Conservation (phyloP, 1,284 basidiomycete species). For the Vanrija pseudolonga region DNA sequence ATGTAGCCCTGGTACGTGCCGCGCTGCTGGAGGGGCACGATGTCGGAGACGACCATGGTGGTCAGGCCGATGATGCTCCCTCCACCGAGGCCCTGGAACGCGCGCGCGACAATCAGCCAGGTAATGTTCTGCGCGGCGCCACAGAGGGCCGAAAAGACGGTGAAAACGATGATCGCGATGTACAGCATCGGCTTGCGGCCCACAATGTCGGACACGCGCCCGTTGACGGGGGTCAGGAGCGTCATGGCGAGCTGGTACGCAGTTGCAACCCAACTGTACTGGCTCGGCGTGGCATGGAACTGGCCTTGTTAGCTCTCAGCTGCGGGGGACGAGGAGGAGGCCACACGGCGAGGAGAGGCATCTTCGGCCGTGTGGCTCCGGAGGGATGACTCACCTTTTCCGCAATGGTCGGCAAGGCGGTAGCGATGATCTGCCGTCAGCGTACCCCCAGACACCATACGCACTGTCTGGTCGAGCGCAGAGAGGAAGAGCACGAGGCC, state of each 20-base stretch:
- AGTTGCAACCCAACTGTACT: slow-evolving; percentile 38
- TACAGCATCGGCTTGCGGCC: slow-evolving; percentile 45
- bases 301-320: slow-evolving; percentile 1
- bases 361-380: too few species aligned
- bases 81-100: slow-evolving; percentile 43
- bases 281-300: slow-evolving; percentile 30
- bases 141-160: slow-evolving; percentile 38
- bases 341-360: too few species aligned
- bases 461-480: slow-evolving; percentile 38
- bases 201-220: slow-evolving; percentile 41
- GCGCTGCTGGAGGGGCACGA: slow-evolving; percentile 39
- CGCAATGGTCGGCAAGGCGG: slow-evolving; percentile 34
- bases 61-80: slow-evolving; percentile 34
- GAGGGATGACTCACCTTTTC: too few species aligned
- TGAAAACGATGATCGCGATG: slow-evolving; percentile 37
- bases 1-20: slow-evolving; percentile 49
- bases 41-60: slow-evolving; percentile 30
- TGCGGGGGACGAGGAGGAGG: too few species aligned
- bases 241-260: slow-evolving; percentile 37
- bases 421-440: slow-evolving; percentile 30
- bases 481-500: slow-evolving; percentile 41
- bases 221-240: slow-evolving; percentile 37
- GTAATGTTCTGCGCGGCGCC: slow-evolving; percentile 40
- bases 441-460: too few species aligned
- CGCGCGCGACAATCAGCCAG: slow-evolving; percentile 35